Evolutionary conservation across 495 filamentous ascomycete species (phyloP), one percentile per base, ranked within the genome.

Genomic region (Neurospora pannonica): DNA sequence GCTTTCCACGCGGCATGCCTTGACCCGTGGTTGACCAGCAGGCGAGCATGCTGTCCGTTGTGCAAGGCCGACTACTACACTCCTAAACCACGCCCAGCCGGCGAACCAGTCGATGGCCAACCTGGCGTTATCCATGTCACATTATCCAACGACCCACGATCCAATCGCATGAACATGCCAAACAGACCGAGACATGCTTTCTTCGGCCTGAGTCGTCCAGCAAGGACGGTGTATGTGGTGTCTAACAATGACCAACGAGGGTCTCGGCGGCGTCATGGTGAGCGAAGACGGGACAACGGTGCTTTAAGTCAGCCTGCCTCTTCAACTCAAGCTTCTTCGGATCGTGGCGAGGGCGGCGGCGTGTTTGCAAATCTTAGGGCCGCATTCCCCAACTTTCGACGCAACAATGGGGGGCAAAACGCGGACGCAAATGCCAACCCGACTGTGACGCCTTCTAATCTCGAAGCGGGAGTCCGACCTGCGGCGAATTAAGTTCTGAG

Each of bases 51-150:
- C 82, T 99, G 97, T 82, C 97, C 97, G 70, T 89, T 98, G 62
- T 98, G 96, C 86, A 99, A 99, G 84, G 91, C 93, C 42, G 94
- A 98, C 76, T 99, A 98, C 82, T 98, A 97, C 81, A 89, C 93
- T 42, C 94, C 94, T 0, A 97, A 97, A 79, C 92, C 93, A 24
- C 92, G 92, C 7, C 78, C 83, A 15, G 80, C 79, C 21, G 76
- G 80, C 10, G 82, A 84, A 9, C 77, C 80, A 34, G 81, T 76
- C 36, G 79, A 80, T 38, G 78, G 77, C 31, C 77, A 74, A 17
- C 71, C 75, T 13, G 62, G 70, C 31, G 75, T 78, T 46, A 78
- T 79, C n/a, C 72, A 77, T 19, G 80, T 79, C 24, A 74, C 74
- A 3, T 60, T 80, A 4, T 70, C 77, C 5, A 70, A 40, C 62